These are phyloP conservation scores for Cyberlindnera misumaiensis DNA, from an alignment of 805 yeast species.

Conservation along the genomic window DNA sequence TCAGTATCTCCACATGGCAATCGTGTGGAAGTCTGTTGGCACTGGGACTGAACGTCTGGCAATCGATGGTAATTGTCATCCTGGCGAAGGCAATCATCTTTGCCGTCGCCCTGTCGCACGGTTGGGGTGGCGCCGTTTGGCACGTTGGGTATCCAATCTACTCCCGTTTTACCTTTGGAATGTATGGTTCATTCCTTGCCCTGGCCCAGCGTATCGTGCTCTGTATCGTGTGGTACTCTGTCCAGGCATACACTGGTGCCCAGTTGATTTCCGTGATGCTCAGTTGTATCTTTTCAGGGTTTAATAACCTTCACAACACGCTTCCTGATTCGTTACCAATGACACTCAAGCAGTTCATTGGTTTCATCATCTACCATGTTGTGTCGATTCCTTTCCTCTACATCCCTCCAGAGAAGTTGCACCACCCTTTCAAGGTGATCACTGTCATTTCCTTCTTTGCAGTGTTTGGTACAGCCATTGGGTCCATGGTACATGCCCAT, in stretches of 20 bases:
- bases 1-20: constrained; percentile 35
- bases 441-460: constrained; percentile 26
- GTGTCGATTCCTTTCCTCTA: constrained; percentile 25
- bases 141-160: constrained; percentile 44
- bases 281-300: constrained; percentile 32
- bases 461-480: constrained; percentile 31
- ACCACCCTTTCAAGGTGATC: constrained; percentile 23
- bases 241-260: constrained; percentile 42
- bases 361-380: constrained; percentile 34
- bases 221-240: constrained; percentile 40
- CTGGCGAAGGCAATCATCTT: constrained; percentile 36
- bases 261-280: constrained; percentile 33
- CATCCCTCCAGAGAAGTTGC: constrained; percentile 27
- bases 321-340: constrained; percentile 32
- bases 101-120: constrained; percentile 34
- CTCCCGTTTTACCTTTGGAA: constrained; percentile 39
- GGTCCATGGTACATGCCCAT: constrained; percentile 24
- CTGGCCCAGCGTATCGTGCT: constrained; percentile 37
- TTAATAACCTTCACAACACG: constrained; percentile 32
- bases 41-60: constrained; percentile 37
- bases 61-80: constrained; percentile 37
- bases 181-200: constrained; percentile 38
- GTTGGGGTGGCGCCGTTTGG: constrained; percentile 41
- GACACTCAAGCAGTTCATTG: constrained; percentile 35
- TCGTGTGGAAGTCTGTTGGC: constrained; percentile 36